These are phyloP conservation scores for Pisolithus sp. DNA, from an alignment of 768 basidiomycete genomes.

Conservation along the genomic window DNA sequence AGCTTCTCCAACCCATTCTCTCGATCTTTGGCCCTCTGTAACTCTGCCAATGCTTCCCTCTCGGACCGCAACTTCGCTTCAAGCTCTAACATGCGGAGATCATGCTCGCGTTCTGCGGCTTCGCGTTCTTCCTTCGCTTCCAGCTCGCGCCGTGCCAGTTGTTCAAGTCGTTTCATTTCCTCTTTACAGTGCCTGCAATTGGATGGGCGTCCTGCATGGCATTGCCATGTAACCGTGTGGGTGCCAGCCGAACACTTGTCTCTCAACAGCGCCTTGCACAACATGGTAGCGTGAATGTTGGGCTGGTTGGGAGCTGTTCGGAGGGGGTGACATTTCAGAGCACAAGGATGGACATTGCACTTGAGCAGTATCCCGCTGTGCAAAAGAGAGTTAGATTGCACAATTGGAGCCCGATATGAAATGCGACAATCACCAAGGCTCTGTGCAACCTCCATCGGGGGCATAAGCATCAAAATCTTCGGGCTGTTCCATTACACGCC, in stretches of 20 bases:
- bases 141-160: constrained; percentile 35
- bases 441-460: constrained; percentile 59
- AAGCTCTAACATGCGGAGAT: constrained; percentile 35
- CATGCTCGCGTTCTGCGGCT: constrained; percentile 39
- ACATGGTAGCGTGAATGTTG: constrained; percentile 24
- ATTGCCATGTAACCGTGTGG: constrained; percentile 41
- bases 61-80: constrained; percentile 35
- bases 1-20: too few relatives aligned
- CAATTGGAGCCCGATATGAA: neutral
- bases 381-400: neutral
- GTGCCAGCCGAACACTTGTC: constrained; percentile 36
- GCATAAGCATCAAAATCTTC: constrained; percentile 44
- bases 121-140: constrained; percentile 40
- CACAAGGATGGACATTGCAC: constrained; percentile 50
- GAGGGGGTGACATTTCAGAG: constrained; percentile 54
- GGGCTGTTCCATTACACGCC: constrained; percentile 32
- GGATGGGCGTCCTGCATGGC: constrained; percentile 31
- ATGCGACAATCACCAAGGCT: constrained; percentile 44
- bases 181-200: constrained; percentile 43
- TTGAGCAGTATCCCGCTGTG: constrained; percentile 40
- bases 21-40: constrained; percentile 29
- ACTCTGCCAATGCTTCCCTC: constrained; percentile 30
- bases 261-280: constrained; percentile 35
- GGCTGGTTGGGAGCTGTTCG: constrained; percentile 42
- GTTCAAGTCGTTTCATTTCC: constrained; percentile 34